A percentile compares a stretch with the other conserved stretches of the same genome.
phyloP scores from a whole-genome alignment of 257 asterid genomes.

The Euphrasia confusa region DNA sequence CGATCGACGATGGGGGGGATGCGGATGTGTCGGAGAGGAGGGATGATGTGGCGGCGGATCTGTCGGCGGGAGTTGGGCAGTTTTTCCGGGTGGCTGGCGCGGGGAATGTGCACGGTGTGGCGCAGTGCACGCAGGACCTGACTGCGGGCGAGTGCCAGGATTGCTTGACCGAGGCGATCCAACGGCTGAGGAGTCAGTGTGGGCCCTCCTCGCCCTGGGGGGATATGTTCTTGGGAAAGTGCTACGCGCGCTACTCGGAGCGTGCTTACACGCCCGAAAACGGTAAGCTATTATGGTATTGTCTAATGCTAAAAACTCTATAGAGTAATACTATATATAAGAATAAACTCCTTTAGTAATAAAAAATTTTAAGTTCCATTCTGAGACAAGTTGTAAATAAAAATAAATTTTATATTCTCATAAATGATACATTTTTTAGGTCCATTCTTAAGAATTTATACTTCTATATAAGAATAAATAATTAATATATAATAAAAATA shows the following conservation, averaged over 20 bases:
- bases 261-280: conserved; percentile 43
- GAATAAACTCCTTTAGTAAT: too few relatives aligned
- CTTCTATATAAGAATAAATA: too few relatives aligned
- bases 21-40: conserved; percentile 38
- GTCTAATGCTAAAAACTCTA: too few relatives aligned
- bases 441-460: too few relatives aligned
- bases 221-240: conserved; percentile 71
- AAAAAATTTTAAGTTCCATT: too few relatives aligned
- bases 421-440: too few relatives aligned
- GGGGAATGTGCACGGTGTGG: conserved; percentile 66
- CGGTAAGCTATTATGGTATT: conserved; percentile 31
- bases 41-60: conserved; percentile 49
- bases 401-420: too few relatives aligned
- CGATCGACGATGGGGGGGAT: conserved; percentile 28
- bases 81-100: conserved; percentile 69
- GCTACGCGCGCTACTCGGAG: conserved; percentile 88
- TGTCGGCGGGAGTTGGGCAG: conserved; percentile 48
- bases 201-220: conserved; percentile 63
- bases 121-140: conserved; percentile 85
- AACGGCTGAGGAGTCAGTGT: conserved; percentile 62
- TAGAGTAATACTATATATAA: too few relatives aligned
- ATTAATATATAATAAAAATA: too few relatives aligned
- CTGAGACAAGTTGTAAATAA: too few relatives aligned
- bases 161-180: conserved; percentile 69
- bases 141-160: conserved; percentile 65